Conservation (phyloP, 805 yeast genomes). For the Candida nonsorbophila region DNA sequence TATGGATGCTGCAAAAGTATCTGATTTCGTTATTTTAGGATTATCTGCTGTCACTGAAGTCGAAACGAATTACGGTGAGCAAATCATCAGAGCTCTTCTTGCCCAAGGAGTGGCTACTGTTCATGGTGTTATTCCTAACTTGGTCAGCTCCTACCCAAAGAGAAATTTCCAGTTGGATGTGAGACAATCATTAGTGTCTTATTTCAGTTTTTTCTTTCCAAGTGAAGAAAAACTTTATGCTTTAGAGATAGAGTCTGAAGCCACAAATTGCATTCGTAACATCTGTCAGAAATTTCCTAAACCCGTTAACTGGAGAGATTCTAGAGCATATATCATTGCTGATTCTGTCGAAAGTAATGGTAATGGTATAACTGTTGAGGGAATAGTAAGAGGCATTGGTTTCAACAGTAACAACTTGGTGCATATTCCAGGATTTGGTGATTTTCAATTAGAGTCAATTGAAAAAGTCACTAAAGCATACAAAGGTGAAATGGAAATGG, state of each 20-base stretch:
- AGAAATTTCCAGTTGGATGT: constrained; percentile 69
- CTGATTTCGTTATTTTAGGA: constrained; percentile 89
- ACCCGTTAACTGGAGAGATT: constrained; percentile 85
- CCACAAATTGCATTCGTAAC: constrained; percentile 65
- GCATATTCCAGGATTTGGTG: constrained; percentile 88
- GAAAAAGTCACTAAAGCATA: constrained; percentile 37
- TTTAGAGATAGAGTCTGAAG: constrained; percentile 62
- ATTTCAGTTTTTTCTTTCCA: constrained; percentile 45
- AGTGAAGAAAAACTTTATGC: constrained; percentile 72
- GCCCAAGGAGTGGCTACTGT: constrained; percentile 88
- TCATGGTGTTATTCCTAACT: constrained; percentile 72
- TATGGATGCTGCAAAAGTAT: constrained; percentile 79
- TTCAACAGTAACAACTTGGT: constrained; percentile 72
- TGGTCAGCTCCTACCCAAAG: constrained; percentile 62
- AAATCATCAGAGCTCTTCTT: constrained; percentile 79
- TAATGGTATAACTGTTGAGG: constrained; percentile 58
- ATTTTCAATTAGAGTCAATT: constrained; percentile 68
- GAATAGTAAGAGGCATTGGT: constrained; percentile 83
- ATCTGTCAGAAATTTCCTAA: constrained; percentile 85
- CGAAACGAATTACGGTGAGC: constrained; percentile 76
- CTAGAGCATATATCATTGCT: constrained; percentile 83
- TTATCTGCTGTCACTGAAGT: constrained; percentile 84
- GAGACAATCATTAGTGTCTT: constrained; percentile 38
- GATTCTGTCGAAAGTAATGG: constrained; percentile 48
- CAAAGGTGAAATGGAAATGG: constrained; percentile 13